A percentile compares a stretch with the other conserved stretches of the same genome.
phyloP scores from a whole-genome alignment of 2,329 filamentous ascomycete genomes.

The Geosmithia flava region DNA sequence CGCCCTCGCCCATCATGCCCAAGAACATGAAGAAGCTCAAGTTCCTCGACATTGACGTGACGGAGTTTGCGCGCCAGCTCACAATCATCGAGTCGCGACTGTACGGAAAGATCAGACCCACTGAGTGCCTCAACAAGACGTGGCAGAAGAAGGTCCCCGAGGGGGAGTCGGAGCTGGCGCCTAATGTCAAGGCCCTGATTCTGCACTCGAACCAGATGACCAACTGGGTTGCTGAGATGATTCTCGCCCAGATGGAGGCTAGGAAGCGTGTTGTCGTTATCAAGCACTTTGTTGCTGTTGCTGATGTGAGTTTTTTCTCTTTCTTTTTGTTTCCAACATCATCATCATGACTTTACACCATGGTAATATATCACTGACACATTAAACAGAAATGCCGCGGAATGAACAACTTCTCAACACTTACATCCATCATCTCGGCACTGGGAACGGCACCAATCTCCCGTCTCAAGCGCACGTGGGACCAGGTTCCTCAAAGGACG shows the following conservation, averaged over 20 bases:
- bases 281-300: conserved; percentile 94
- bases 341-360: conserved; percentile 1
- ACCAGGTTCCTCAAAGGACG: conserved; percentile 78
- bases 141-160: conserved; percentile 93
- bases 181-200: conserved; percentile 93
- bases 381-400: conserved; percentile 68
- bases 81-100: conserved; percentile 93
- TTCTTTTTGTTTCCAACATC: no score
- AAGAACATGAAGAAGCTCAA: conserved; percentile 99
- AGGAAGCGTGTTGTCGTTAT: conserved; percentile 96
- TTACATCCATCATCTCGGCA: conserved; percentile 96
- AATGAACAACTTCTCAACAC: conserved; percentile 92
- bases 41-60: conserved; percentile 91
- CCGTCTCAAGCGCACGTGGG: conserved; percentile 87
- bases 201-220: conserved; percentile 97
- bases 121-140: conserved; percentile 94
- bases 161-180: conserved; percentile 71
- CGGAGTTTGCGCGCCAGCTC: conserved; percentile 92
- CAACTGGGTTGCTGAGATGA: conserved; percentile 99
- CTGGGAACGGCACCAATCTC: conserved; percentile 91
- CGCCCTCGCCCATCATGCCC: conserved; percentile 80
- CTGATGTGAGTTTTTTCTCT: conserved; percentile 58
- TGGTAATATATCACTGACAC: neutral
- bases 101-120: conserved; percentile 91
- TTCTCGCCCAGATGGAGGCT: conserved; percentile 83